Base-by-base conservation (phyloP, 495 filamentous ascomycete species). In the Aspergillus panamensis region DNA sequence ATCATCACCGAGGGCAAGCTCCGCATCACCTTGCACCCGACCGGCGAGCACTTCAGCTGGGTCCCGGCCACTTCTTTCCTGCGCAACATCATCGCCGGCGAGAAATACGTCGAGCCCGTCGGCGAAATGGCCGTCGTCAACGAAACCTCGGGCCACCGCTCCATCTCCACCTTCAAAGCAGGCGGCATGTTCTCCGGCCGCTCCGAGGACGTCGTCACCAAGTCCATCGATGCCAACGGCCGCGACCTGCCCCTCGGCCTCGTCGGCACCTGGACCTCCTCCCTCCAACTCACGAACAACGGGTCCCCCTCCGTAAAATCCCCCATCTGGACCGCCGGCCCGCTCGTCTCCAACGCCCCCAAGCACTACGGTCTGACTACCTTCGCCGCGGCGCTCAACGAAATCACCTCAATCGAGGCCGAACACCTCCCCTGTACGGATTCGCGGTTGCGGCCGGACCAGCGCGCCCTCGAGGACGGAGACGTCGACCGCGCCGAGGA, bases 101-200 rank as follows among this genome's bases (percentile, higher is more conserved):
- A 98, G 75, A 97, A 97, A 74, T 98, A 97, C 67, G 87, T 97
- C 31, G 94, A 98, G 73, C 94, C 94, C 1, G 90, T 96, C 9
- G 91, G 91, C 16, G 88, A 82, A 51, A 89, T 97, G 84, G 82
- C 84, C 16, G 82, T 98, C 21, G 71, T 79, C 47, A 89, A 92
- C 69, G 95, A 98, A 60, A 83, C 81, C 8, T 88, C 85, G 0
- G 91, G 94, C 7, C 83, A 86, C 59, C 90, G 88, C 68, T 87
- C 90, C 7, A 79, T 85, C 20, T 83, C 89, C 30, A 89, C 91
- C 59, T 98, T 98, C 74, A 94, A 95, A 63, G 78, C 86, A 21
- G 92, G 92, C 62, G 92, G 94, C 61, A 96, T 97, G 88, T 98
- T 97, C 73, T 89, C 92, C 25, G 94, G 94, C 30, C 85, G 94